phyloP scores from a whole-genome alignment of 164 flowering plant species.

The Brasenia schreberi region DNA sequence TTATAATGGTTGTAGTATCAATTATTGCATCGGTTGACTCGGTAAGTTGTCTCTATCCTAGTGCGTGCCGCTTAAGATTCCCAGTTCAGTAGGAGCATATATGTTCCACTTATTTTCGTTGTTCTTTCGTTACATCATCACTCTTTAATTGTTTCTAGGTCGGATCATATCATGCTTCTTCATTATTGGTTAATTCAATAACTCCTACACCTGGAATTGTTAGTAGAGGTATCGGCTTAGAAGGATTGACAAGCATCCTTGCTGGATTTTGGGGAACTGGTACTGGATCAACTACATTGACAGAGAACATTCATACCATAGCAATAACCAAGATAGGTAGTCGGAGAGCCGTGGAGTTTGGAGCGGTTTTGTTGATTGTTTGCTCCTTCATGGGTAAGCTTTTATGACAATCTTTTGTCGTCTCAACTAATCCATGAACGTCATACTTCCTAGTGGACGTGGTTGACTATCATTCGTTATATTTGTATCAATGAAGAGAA shows the following conservation, averaged over 20 bases:
- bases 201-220: slow-evolving; percentile 81
- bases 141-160: slow-evolving; percentile 29
- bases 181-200: slow-evolving; percentile 38
- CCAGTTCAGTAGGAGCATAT: background rate
- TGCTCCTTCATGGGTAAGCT: slow-evolving; percentile 63
- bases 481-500: no score
- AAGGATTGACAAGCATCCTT: slow-evolving; percentile 77
- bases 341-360: slow-evolving; percentile 56
- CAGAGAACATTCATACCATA: slow-evolving; percentile 73
- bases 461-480: no score
- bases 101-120: background rate
- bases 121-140: background rate
- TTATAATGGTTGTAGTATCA: slow-evolving; percentile 70
- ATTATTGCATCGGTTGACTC: slow-evolving; percentile 74
- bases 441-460: no score
- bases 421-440: no score
- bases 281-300: slow-evolving; percentile 77
- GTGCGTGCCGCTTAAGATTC: background rate
- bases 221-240: slow-evolving; percentile 85
- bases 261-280: slow-evolving; percentile 96
- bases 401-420: no score
- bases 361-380: slow-evolving; percentile 57
- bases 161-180: slow-evolving; percentile 65
- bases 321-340: slow-evolving; percentile 59
- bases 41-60: slow-evolving; percentile 31